Conservation (phyloP, 1,284 basidiomycete species). For the Mixia osmundae region DNA sequence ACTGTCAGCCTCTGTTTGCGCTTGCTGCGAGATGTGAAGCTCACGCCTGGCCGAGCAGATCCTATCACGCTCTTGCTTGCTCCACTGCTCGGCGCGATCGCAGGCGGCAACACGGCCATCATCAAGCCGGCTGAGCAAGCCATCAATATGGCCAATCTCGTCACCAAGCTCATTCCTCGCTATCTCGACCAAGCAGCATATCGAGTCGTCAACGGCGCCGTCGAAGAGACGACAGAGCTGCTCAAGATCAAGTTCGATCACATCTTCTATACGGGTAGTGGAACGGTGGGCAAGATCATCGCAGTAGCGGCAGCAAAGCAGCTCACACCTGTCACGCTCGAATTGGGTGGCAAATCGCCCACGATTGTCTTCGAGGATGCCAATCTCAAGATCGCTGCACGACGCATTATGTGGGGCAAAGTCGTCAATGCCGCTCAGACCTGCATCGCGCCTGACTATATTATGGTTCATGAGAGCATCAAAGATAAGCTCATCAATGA, state of each 20-base stretch:
- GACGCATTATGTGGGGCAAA: constrained; percentile 24
- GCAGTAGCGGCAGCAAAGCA: constrained; percentile 23
- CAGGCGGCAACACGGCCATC: constrained; percentile 23
- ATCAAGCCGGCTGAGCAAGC: constrained; percentile 22
- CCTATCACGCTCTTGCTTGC: too few species aligned
- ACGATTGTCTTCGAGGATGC: constrained; percentile 23
- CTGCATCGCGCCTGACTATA: constrained; percentile 22
- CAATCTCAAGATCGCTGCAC: constrained; percentile 20
- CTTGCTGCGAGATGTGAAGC: too few species aligned
- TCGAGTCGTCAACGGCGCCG: constrained; percentile 21
- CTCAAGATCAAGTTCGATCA: constrained; percentile 24
- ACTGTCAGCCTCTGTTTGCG: constrained; percentile 8
- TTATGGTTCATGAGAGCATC: constrained; percentile 17
- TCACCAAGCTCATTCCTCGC: constrained; percentile 20
- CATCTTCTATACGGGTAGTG: constrained; percentile 21
- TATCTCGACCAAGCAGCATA: constrained; percentile 23
- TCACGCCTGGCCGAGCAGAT: too few species aligned
- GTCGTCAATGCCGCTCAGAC: constrained; percentile 23
- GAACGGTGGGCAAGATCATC: constrained; percentile 22
- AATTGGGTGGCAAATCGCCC: constrained; percentile 22
- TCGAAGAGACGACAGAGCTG: constrained; percentile 20
- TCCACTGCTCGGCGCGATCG: constrained; percentile 24
- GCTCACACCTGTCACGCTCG: constrained; percentile 22
- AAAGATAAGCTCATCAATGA: constrained; percentile 18
- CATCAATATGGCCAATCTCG: constrained; percentile 18